Evolutionary conservation across 345 rosid genomes (phyloP).

Genomic region (Clarkia xantiana): DNA sequence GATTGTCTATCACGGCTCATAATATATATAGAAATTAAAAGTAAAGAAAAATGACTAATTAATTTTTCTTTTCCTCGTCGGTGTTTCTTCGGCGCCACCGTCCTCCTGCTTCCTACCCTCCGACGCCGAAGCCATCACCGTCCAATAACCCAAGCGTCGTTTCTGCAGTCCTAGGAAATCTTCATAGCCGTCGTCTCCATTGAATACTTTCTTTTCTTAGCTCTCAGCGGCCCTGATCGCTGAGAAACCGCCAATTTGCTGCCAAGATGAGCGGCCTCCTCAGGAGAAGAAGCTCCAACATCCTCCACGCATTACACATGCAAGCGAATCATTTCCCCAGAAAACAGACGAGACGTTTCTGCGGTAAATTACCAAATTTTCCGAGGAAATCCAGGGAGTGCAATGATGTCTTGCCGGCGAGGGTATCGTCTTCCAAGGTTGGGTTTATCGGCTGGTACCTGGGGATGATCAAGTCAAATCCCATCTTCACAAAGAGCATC

Average conservation of each 20-base stretch:
- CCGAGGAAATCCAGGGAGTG: slow-evolving; percentile 22
- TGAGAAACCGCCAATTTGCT: not conserved
- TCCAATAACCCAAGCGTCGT: too few relatives aligned
- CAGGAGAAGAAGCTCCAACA: slow-evolving; percentile 2
- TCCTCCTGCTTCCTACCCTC: too few relatives aligned
- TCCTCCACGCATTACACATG: not conserved
- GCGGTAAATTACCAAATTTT: not conserved
- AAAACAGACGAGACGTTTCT: slow-evolving; percentile 30
- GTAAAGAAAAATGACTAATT: too few relatives aligned
- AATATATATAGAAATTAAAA: too few relatives aligned
- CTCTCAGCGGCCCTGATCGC: too few relatives aligned
- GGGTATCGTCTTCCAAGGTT: slow-evolving; percentile 18
- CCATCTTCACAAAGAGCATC: slow-evolving; percentile 63
- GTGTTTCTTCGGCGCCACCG: too few relatives aligned
- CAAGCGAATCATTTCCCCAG: slow-evolving; percentile 3
- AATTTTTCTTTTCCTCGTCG: too few relatives aligned
- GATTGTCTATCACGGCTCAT: too few relatives aligned
- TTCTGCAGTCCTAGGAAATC: too few relatives aligned
- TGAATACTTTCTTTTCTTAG: too few relatives aligned
- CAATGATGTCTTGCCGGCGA: slow-evolving; percentile 16
- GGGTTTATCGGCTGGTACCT: slow-evolving; percentile 75
- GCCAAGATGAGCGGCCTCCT: slow-evolving; percentile 2
- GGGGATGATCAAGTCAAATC: slow-evolving; percentile 68
- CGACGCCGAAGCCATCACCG: too few relatives aligned
- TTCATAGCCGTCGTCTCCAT: too few relatives aligned